Base-by-base conservation (phyloP, 257 asterid species). In the Plectranthus barbatus region DNA sequence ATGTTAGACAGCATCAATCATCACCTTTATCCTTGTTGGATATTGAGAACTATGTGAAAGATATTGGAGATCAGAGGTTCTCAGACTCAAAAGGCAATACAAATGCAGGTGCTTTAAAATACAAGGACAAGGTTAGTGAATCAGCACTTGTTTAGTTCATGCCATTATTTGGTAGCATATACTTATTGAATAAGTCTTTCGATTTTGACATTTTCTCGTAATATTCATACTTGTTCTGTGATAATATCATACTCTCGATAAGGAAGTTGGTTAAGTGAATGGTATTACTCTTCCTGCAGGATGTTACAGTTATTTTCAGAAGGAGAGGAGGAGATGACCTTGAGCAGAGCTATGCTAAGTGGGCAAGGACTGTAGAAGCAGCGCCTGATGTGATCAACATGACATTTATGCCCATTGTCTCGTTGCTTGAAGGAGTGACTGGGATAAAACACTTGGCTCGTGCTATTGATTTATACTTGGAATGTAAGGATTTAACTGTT, bases 281-380 rank as follows among this genome's bases (percentile, higher is more conserved):
- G 31, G 61, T 58, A 52, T 36, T 51, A 62, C 67, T 49, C 62
- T 69, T 44, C 69, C 26, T 78, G 81, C 95, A 93, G 99, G 99
- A 93, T 51, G 97, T 93, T 60, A 93, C 99, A 0, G 99, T 93
- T 36, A 93, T 93, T 74, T 93, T 93, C 79, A 81, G 99, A 76
- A 87, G 99, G 82, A 81, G 99, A 79, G 99, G 99, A 50, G 99
- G 99, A 18, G 99, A 93, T 62, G 99, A 93, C 71, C 95, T 93
- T 45, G 99, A 93, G 73, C 99, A 93, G 83, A 93, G 97, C 78
- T 92, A 90, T 66, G 82, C 76, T 20, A 93, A 84, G 72, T 93
- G 99, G 99, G 94, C 90, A 60, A 71, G 46, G 69, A 78, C 94
- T n/a, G 99, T 93, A 41, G 90, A 90, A 72, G 77, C 79, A 14